Conservation (phyloP, 768 basidiomycete species). For the Lentinula detonsa region DNA sequence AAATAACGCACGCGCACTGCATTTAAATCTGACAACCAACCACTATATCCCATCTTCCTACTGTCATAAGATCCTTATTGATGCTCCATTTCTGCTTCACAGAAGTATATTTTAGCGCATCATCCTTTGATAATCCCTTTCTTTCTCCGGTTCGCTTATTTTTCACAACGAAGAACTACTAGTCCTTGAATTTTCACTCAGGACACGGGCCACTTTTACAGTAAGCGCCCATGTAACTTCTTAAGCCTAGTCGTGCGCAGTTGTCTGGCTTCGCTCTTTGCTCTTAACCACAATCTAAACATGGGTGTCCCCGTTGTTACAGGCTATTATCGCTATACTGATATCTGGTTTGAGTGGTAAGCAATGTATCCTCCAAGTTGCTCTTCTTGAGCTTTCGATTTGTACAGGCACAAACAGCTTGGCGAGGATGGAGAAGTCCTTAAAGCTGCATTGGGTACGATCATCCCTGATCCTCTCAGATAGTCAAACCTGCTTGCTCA, state of each 20-base stretch:
- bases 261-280: background rate
- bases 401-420: slow-evolving; percentile 51
- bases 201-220: too few species aligned
- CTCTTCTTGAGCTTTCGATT: background rate
- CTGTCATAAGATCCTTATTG: too few species aligned
- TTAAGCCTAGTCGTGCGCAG: background rate
- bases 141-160: too few species aligned
- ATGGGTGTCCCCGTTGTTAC: background rate
- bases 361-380: background rate
- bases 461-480: background rate
- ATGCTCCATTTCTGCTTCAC: too few species aligned
- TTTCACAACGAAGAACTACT: too few species aligned
- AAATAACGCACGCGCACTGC: too few species aligned
- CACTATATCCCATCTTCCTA: too few species aligned
- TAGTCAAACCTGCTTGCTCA: background rate
- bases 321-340: slow-evolving; percentile 52
- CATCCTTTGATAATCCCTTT: background rate
- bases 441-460: slow-evolving; percentile 57
- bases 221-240: background rate
- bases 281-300: background rate
- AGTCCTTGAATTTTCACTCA: too few species aligned
- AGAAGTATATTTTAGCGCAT: background rate
- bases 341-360: slow-evolving; percentile 81
- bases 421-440: slow-evolving; percentile 53
- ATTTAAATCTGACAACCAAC: too few species aligned